phyloP scores from a whole-genome alignment of 345 rosid species.

The Triadica sebifera region DNA sequence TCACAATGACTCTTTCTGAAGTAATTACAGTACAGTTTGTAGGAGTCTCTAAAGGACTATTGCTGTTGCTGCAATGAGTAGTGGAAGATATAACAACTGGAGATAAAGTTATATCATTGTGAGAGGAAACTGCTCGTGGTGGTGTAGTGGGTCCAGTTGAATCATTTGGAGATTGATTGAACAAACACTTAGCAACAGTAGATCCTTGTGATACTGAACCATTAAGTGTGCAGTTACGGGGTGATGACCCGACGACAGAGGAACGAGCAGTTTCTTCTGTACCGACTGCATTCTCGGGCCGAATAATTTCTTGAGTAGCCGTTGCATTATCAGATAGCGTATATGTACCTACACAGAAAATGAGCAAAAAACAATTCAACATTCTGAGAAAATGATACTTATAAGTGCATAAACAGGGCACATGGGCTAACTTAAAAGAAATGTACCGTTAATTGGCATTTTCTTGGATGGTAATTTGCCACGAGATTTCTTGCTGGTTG shows the following conservation, averaged over 20 bases:
- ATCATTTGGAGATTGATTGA: slow-evolving; percentile 47
- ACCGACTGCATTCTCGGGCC: slow-evolving; percentile 6
- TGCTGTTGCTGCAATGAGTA: slow-evolving; percentile 37
- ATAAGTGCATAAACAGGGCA: not conserved
- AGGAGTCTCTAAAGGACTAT: slow-evolving; percentile 50
- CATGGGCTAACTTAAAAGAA: slow-evolving; percentile 1
- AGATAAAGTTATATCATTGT: slow-evolving; percentile 36
- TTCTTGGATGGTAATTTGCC: slow-evolving; percentile 28
- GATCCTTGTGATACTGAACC: slow-evolving; percentile 36
- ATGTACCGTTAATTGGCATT: slow-evolving; percentile 41
- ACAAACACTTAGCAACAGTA: slow-evolving; percentile 67
- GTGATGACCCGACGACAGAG: slow-evolving; percentile 22
- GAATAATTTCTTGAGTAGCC: slow-evolving; percentile 21
- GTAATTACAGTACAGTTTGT: slow-evolving; percentile 67
- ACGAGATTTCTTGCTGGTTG: slow-evolving; percentile 46
- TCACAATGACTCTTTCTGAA: slow-evolving; percentile 56
- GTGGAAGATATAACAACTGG: slow-evolving; percentile 33
- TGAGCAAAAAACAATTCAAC: not conserved
- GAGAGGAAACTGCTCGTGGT: slow-evolving; percentile 44
- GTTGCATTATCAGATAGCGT: slow-evolving; percentile 19
- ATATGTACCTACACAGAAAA: not conserved
- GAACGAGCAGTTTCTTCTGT: not conserved
- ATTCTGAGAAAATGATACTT: not conserved
- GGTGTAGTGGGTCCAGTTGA: slow-evolving; percentile 63
- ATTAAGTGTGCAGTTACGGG: slow-evolving; percentile 13